These are phyloP conservation scores for Dillenia turbinata DNA, from an alignment of 164 flowering plant species.

Conservation along the genomic window DNA sequence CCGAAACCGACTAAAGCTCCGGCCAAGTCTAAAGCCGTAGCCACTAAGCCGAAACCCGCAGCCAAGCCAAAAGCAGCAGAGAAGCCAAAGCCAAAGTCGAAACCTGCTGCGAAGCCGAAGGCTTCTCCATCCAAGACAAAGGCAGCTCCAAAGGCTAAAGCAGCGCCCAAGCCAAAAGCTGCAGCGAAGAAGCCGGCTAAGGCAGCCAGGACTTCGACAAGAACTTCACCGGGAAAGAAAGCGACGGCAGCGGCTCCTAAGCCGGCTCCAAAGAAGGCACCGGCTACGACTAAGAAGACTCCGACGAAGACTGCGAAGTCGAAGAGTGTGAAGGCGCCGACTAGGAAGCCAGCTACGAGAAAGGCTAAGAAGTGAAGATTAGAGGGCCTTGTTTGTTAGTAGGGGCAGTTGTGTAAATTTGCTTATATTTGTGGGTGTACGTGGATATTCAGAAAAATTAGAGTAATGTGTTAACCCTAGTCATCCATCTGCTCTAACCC, in stretches of 20 bases:
- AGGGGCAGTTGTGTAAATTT: conserved; percentile 21
- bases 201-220: not conserved
- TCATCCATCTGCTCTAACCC: too few species aligned
- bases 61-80: conserved; percentile 9
- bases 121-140: conserved; percentile 2
- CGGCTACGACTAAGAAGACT: conserved; percentile 6
- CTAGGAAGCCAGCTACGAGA: conserved; percentile 17
- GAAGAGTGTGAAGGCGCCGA: conserved; percentile 18
- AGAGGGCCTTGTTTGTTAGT: conserved; percentile 2
- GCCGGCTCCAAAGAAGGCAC: conserved; percentile 11
- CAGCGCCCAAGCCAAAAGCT: not conserved
- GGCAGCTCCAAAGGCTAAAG: not conserved
- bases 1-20: conserved; percentile 19
- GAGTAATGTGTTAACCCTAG: too few species aligned
- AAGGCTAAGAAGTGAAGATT: conserved; percentile 36
- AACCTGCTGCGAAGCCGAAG: conserved; percentile 13
- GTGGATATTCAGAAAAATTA: too few species aligned
- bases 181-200: not conserved
- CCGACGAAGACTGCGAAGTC: conserved; percentile 16
- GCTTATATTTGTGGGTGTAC: conserved; percentile 10
- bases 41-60: conserved; percentile 26
- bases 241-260: conserved; percentile 9
- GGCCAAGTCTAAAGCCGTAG: conserved; percentile 14
- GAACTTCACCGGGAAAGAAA: not conserved
- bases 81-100: conserved; percentile 10